Base-by-base conservation (phyloP, 2,329 filamentous ascomycete genomes). In the Magnaporthiopsis incrustans region DNA sequence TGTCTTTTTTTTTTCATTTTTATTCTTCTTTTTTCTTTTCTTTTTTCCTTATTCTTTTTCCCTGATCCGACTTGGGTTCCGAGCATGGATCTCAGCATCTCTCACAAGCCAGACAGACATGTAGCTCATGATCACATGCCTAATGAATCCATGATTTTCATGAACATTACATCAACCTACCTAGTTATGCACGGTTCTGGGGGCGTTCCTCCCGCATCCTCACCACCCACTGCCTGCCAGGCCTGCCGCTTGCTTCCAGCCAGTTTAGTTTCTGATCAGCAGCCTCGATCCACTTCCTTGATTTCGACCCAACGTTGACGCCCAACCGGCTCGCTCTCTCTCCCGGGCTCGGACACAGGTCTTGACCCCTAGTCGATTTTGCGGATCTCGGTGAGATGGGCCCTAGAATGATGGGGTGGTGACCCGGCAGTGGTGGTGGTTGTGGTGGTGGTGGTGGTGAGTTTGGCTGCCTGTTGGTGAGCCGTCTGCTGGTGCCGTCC, bases 121-220 rank as follows among this genome's bases (percentile, higher is more conserved):
- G 60, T 62, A 44, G 53, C 60, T 62, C 53, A 62, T 32, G 60
- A 62, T 56, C 60, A 62, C 53, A 62, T 56, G 60, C 60, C 44
- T 57, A 62, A 62, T 62, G 60, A 62, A 62, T 56, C 38, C 60
- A 62, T 53, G 60, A 62, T 62, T 62, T 25, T 32, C 32, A 57
- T 56, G 60, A 62, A 30, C 32, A 53, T n/a, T 22, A 53, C 3
- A 12, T 4, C 8, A 35, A 33, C 12, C 33, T 30, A 6, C 30
- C 8, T 35, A 35, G 33, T 27, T 27, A 27, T 8, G n/a, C 14
- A 50, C 44, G 35, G 14, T 44, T 53, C 15, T 6, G 30, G 22
- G 18, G 44, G 30, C 22, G n/a, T 58, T 30, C 18, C 18, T 32
- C 35, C 11, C 18, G 22, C 4, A 26, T 60, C 33, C 26, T 32